Evolutionary conservation across 495 filamentous ascomycete species (phyloP), one percentile per base, ranked within the genome.

Genomic region (Trichoderma gamsii): DNA sequence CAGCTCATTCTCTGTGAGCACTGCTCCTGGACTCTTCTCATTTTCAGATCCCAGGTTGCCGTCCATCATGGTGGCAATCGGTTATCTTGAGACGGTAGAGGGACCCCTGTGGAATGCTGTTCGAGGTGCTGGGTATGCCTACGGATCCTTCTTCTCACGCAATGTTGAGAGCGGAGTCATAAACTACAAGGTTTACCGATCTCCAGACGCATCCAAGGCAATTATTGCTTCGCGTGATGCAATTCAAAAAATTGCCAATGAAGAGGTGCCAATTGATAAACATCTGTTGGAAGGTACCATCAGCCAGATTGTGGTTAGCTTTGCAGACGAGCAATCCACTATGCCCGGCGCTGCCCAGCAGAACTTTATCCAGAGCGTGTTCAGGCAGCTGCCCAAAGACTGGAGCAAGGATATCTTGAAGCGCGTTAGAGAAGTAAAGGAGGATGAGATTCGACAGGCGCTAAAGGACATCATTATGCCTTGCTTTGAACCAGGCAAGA

Each of bases 51-150:
- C 92, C 0, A 82, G 83, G 29, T 80, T 98, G 15, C 93, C 95
- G 2, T 89, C 96, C 2, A 81, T 95, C 63, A 83, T 97, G 70
- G 92, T 98, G 12, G 94, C 93, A 1, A 85, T 90, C 41, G 85
- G 92, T 13, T 98, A 97, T 76, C 89, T 99, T 69, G 93, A 97
- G 71, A 88, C 92, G 0, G 90, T 95, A 21, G 96, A 98, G 79
- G 95, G 95, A 2, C 96, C 95, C 6, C 85, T 99, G 27, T 98
- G 94, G 93, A 87, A 87, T 69, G 91, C 92, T 3, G 88, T 97
- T 65, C 92, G 95, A 49, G 95, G 95, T 52, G 92, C 88, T 63
- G 96, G 95, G 35, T 84, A 98, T 35, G 95, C 93, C 1, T 99
- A 99, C 75, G 92, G 92, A 18, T 88, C 89, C 12, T 84, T 80